Base-by-base conservation (phyloP, 2,329 filamentous ascomycete species). In the Plectosphaerella cucumerina region DNA sequence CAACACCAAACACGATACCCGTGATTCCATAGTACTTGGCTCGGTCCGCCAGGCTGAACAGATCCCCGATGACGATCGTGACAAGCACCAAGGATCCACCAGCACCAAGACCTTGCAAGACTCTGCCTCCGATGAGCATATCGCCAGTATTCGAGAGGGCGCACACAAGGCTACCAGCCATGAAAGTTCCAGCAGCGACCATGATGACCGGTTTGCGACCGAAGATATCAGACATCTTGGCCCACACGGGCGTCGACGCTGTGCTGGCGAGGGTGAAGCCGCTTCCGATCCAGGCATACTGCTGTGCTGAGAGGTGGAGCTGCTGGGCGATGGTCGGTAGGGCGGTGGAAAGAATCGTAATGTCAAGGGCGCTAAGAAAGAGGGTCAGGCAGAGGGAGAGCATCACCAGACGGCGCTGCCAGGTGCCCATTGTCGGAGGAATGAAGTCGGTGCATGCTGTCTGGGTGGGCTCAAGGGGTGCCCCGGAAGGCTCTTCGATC, bases 231-330 rank as follows among this genome's bases (percentile, higher is more conserved):
- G 64, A 66, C 41, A 72, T 55, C 49, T 72, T 72, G 1, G 84
- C 86, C 87, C 87, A 91, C 20, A 87, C 77, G 0, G 87, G 86
- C 0, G 80, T 81, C 1, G 76, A 76, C 0, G 86, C 84, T 0
- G 86, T 84, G 59, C 82, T 62, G 1, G 62, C 51, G 1, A 65
- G 42, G 1, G 60, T 61, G 8, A 62, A 63, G 0, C 57, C 56
- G 11, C 57, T 62, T 4, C 59, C 56, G 3, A 65, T 57, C 63
- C 62, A 65, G 5, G 59, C 59, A 51, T 65, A 65, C 12, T 61
- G 53, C 2, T 57, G 53, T 1, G 55, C 50, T 3, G 62, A 54
- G 6, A 56, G 56, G 8, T 54, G 42, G 0, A 64, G 55, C 0
- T 56, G 53, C 1, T 53, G 51, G 4, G 57, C 58, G 12, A 65